Percentiles rank a stretch among this genome's conserved stretches.
Conservation (phyloP, 805 yeast species). For the Debaryomyces tyrocola region DNA sequence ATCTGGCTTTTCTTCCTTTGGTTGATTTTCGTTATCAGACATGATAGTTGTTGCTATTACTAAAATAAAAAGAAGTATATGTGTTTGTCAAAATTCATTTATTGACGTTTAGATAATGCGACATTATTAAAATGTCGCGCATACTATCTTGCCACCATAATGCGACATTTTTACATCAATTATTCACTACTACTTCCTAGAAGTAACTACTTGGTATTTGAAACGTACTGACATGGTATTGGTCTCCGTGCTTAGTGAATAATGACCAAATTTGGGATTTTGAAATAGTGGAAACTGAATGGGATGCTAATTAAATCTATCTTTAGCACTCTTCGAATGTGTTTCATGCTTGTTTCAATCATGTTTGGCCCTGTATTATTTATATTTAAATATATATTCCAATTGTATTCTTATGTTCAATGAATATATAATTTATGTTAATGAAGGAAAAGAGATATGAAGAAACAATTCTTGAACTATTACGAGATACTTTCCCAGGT, state of each 20-base stretch:
- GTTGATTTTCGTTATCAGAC: constrained; percentile 22
- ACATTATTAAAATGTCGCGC: neutral
- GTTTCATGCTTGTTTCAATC: constrained; percentile 2
- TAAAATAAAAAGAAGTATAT: neutral
- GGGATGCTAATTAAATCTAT: too few relatives aligned
- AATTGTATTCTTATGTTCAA: neutral
- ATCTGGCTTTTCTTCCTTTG: constrained; percentile 49
- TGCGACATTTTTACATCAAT: constrained; percentile 1
- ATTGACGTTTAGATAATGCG: neutral
- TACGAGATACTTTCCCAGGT: constrained; percentile 60
- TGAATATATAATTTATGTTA: too few relatives aligned
- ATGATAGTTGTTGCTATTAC: constrained; percentile 7
- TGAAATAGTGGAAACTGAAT: too few relatives aligned
- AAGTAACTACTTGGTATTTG: neutral
- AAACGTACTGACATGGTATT: too few relatives aligned
- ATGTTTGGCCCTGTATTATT: neutral
- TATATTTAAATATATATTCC: neutral
- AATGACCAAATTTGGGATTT: too few relatives aligned
- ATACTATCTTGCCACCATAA: neutral
- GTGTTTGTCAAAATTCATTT: neutral
- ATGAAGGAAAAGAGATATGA: neutral
- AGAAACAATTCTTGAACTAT: constrained; percentile 41
- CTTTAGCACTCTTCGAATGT: neutral
- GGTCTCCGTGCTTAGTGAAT: too few relatives aligned
- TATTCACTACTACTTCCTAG: neutral